Base-by-base conservation (phyloP, 2,329 filamentous ascomycete genomes). In the Colletotrichum simmondsii region DNA sequence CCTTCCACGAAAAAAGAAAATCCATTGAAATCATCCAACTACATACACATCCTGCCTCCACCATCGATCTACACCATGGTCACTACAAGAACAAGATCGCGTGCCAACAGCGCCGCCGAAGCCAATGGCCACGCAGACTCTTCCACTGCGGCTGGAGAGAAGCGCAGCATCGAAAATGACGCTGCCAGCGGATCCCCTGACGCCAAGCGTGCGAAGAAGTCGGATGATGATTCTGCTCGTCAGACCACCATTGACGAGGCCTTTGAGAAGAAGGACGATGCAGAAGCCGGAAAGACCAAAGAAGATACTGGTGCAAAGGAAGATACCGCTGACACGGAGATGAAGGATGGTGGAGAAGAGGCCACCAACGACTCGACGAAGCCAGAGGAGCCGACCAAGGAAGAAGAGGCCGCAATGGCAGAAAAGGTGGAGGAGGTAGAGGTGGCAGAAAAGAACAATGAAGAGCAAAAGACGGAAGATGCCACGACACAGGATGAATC, bases 171-270 rank as follows among this genome's bases (percentile, higher is more conserved):
- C 2, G 72, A 73, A 2, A 22, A 30, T 0, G 62, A 73, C 16
- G 42, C n/a, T 14, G 35, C 26, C 22, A n/a, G n/a, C 3, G 58
- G 42, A 2, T 58, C 72, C 26, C 72, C 62, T 4, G 65, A 65
- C n/a, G 58, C 74, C n/a, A 75, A 75, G 53, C 65, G 74, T 7
- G 30, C 42, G 10, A 75, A 74, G 68, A 75, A 54, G 59, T 67
- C 62, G 3, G 64, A 74, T 1, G 49, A 58, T 28, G 42, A 42
- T 4, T 37, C 68, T 3, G 11, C 52, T 10, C 64, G 68, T 1
- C 73, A 74, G 56, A 65, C 58, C 7, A 75, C 73, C 28, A 32
- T 75, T 10, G 71, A 75, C 42, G 74, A 75, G 46, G 59, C 67
- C 8, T 54, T 75, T 6, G 60, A 53, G 14, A 72, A 68, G 53